These are phyloP conservation scores for Pseudomicrostroma phylloplanum DNA, from an alignment of 1,284 basidiomycete species.

Conservation along the genomic window DNA sequence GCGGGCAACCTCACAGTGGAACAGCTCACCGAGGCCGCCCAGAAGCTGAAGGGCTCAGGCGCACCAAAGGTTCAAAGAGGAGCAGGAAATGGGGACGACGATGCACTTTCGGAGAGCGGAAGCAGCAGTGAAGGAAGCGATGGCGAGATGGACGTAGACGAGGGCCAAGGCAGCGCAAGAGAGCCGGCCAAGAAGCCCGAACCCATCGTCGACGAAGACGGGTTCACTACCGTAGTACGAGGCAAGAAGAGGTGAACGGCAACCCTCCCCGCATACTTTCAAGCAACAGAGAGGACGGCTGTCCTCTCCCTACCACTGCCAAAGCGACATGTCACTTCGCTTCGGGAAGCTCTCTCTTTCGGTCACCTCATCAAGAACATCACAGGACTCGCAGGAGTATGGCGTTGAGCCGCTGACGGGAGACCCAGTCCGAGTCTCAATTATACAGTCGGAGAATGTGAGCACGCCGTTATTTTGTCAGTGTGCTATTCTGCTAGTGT, in stretches of 20 bases:
- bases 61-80: constrained; percentile 16
- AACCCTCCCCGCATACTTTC: no score
- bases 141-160: constrained; percentile 14
- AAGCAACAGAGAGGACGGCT: no score
- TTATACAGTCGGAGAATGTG: no score
- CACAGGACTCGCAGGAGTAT: no score
- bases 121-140: constrained; percentile 11
- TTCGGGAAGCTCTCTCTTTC: no score
- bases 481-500: no score
- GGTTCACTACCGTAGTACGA: constrained; percentile 39
- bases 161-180: constrained; percentile 17
- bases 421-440: no score
- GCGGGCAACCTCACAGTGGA: constrained; percentile 24
- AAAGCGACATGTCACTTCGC: no score
- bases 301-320: no score
- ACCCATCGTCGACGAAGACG: constrained; percentile 39
- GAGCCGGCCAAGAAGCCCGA: constrained; percentile 18
- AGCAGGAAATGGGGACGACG: constrained; percentile 22
- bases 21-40: constrained; percentile 30
- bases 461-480: no score
- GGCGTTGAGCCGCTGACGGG: no score
- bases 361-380: no score
- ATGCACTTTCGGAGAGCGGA: constrained; percentile 9
- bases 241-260: constrained; percentile 4
- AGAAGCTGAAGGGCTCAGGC: constrained; percentile 28